Evolutionary conservation across 257 asterid species (phyloP).

Genomic region (Rehmannia glutinosa): DNA sequence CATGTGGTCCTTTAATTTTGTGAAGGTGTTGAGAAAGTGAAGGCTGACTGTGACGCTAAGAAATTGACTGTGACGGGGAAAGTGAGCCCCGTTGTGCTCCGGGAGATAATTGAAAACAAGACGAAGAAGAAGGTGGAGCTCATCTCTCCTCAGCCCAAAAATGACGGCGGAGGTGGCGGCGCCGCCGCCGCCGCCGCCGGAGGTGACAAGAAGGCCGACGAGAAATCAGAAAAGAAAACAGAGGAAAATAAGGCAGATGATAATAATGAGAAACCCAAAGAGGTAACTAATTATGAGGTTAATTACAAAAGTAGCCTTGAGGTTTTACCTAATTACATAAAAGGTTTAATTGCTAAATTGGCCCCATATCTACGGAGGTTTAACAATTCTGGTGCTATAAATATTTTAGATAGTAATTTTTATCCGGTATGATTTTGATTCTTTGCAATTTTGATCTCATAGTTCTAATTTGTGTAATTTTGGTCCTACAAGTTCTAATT

Average conservation of each 20-base stretch:
- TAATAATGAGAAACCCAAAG: conserved; percentile 29
- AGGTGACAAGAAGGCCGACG: conserved; percentile 34
- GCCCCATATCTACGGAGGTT: too few species aligned
- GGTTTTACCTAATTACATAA: too few species aligned
- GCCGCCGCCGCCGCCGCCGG: conserved; percentile 6
- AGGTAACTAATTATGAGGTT: conserved; percentile 29
- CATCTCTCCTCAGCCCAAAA: conserved; percentile 66
- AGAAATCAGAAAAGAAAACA: conserved; percentile 27
- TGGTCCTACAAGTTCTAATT: too few species aligned
- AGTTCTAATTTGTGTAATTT: too few species aligned
- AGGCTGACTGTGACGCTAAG: conserved; percentile 52
- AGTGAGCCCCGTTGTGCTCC: conserved; percentile 70
- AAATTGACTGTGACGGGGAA: conserved; percentile 73
- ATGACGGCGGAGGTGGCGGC: conserved; percentile 18
- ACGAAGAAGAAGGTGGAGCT: conserved; percentile 87
- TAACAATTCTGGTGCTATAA: too few species aligned
- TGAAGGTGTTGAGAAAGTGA: conserved; percentile 79
- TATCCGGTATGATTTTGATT: too few species aligned
- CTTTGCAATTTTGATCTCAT: too few species aligned
- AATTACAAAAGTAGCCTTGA: too few species aligned
- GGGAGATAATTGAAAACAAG: conserved; percentile 53
- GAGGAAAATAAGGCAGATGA: conserved; percentile 33
- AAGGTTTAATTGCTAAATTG: too few species aligned
- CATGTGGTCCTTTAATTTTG: conserved; percentile 4
- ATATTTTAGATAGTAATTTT: too few species aligned